Evolutionary conservation across 306 rosid genomes (phyloP).

Genomic region (Cotoneaster glaucophyllus): DNA sequence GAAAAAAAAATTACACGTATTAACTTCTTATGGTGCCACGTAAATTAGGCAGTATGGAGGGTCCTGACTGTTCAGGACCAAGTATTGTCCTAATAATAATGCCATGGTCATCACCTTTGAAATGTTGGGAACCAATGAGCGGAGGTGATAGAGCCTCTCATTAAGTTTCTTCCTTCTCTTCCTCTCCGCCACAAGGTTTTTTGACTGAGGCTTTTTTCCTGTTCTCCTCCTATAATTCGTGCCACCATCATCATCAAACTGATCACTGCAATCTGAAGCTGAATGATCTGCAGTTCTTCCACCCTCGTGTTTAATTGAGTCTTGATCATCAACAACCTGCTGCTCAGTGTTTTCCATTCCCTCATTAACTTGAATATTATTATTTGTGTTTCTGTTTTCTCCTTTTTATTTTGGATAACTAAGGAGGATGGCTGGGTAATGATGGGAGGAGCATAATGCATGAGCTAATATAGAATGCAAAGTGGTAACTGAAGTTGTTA

Average conservation of each 20-base stretch:
- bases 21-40: too few species aligned
- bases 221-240: conserved; percentile 57
- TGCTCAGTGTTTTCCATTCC: conserved; percentile 39
- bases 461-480: conserved; percentile 31
- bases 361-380: conserved; percentile 25
- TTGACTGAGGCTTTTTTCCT: conserved; percentile 70
- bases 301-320: conserved; percentile 35
- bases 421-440: conserved; percentile 40
- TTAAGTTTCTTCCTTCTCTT: conserved; percentile 93
- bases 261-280: conserved; percentile 83
- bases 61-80: too few species aligned
- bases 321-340: conserved; percentile 42
- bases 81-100: neutral
- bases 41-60: too few species aligned
- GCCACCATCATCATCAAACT: conserved; percentile 71
- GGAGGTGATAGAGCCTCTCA: conserved; percentile 70
- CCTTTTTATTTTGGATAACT: too few species aligned
- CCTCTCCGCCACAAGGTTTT: conserved; percentile 83
- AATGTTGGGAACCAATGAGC: conserved; percentile 84
- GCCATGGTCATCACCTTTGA: conserved; percentile 49
- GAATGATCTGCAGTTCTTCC: conserved; percentile 51
- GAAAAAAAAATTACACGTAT: too few species aligned
- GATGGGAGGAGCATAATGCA: conserved; percentile 74
- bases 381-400: too few species aligned
- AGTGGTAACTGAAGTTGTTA: conserved; percentile 43